Base-by-base conservation (phyloP, 176 grass and related monocot species). In the Aechmea fasciata region DNA sequence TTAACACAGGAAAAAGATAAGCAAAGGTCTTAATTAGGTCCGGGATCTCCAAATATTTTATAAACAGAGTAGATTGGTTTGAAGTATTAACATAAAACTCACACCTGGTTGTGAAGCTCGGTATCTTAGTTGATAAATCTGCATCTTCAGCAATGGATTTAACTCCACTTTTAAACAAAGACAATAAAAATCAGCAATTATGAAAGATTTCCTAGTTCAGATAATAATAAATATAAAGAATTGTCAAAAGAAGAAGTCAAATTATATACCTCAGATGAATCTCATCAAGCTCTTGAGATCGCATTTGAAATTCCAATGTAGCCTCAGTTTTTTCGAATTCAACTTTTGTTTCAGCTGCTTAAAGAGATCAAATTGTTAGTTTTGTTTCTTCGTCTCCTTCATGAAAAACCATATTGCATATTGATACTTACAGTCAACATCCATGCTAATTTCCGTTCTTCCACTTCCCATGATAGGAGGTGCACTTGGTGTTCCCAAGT, bases 401-500 rank as follows among this genome's bases (percentile, higher is more conserved):
- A 28, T 22, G 63, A 70, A 57, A 79, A 11, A 13, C 11, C 4
- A 12, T 63, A 15, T 13, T 64, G 1, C 10, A 11, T 57, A 24
- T 6, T 11, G 22, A 0, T 75, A 28, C 51, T 87, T 61, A 87
- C 88, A 78, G 11, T 59, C 73, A 49, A 68, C 22, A 63, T 80
- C 73, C 63, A 80, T 71, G 73, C 69, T 85, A 48, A n/a, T 50
- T 11, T 75, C 81, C 8, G 78, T 52, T 50, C 1, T 68, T 59
- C 54, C 88, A 33, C 29, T 85, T 67, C 79, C 83, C 24, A 69
- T 82, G 75, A 97, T 85, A 52, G 93, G 93, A 76, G 93, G 89
- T 13, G 93, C 93, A 82, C 89, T 92, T 7, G 93, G 89, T 33
- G 89, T 83, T 49, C 83, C 77, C 51, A 81, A 14, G 29, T 51